Evolutionary conservation across 2,329 filamentous ascomycete genomes (phyloP).

Genomic region (Exophiala lecanii-corni): DNA sequence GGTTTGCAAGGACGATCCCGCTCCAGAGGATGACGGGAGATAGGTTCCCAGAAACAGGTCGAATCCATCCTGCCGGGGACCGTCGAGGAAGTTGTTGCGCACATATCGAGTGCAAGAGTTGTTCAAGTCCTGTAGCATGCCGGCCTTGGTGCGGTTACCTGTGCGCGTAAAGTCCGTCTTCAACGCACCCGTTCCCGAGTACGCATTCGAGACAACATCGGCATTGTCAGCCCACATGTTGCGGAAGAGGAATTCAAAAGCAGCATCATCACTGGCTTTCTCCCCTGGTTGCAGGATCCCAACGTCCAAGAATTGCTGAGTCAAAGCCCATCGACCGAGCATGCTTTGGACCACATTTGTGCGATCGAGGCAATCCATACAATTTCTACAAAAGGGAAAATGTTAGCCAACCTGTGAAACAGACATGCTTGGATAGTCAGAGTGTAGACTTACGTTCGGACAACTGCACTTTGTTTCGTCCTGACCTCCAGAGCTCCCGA

Average conservation of each 20-base stretch:
- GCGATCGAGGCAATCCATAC: slow-evolving; percentile 97
- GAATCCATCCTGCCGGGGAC: slow-evolving; percentile 89
- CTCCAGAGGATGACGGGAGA: slow-evolving; percentile 65
- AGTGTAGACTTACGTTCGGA: slow-evolving; percentile 58
- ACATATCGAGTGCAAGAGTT: slow-evolving; percentile 88
- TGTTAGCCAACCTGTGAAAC: no score
- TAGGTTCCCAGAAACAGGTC: slow-evolving; percentile 90
- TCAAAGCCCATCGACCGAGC: slow-evolving; percentile 83
- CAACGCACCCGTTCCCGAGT: slow-evolving; percentile 92
- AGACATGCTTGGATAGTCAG: no score
- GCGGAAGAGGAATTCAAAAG: slow-evolving; percentile 87
- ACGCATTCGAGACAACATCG: slow-evolving; percentile 85
- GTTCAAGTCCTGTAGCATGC: slow-evolving; percentile 78
- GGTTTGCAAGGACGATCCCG: slow-evolving; percentile 71
- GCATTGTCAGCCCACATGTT: slow-evolving; percentile 99
- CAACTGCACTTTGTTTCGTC: slow-evolving; percentile 78
- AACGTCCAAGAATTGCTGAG: slow-evolving; percentile 80
- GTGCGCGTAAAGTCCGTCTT: slow-evolving; percentile 98
- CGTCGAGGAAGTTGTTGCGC: slow-evolving; percentile 91
- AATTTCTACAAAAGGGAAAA: slow-evolving; percentile 63
- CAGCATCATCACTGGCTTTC: slow-evolving; percentile 70
- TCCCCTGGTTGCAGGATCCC: slow-evolving; percentile 74
- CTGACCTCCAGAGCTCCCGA: slow-evolving; percentile 74
- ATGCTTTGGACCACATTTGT: slow-evolving; percentile 98
- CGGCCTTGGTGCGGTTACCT: slow-evolving; percentile 78